Evolutionary conservation across 2,329 filamentous ascomycete species (phyloP), one percentile per base, ranked within the genome.

Genomic region (Fusarium sp.): DNA sequence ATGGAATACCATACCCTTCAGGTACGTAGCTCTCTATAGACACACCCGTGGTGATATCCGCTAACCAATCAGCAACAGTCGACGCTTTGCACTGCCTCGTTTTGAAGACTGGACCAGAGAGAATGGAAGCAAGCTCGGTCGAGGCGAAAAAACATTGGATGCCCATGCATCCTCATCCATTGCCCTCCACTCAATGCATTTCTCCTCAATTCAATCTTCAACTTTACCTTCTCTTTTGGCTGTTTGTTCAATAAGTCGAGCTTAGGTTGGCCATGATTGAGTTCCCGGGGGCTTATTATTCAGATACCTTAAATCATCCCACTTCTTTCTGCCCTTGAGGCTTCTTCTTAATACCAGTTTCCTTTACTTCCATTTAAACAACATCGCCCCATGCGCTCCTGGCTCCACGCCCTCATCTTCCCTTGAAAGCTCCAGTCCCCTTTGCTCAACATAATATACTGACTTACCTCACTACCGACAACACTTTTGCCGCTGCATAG

Each of bases 391-490:
- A 71, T 75, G 63, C 60, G 45, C 58, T 69, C 49, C 65, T 70
- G 74, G 72, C 72, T 77, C 67, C 60, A 77, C 76, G 76, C 74
- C 74, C 45, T 71, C 55, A 70, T 66, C 63, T 74, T 66, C 65
- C 69, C 66, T 71, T 74, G 54, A 71, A 74, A 73, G 55, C 65
- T 69, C 68, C 66, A 45, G 59, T 69, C 67, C 66, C 45, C 73
- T 70, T 69, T 38, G 41, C 63, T 68, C 64, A 63, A 70, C 61
- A 61, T 47, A 62, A 68, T 75, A 65, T 28, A 36, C 47, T 67
- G 35, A 41, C 48, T 51, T 57, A 28, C 54, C 49, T 44, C 31
- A 49, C 33, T 66, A 64, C 65, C 63, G 51, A 66, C 51, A 35
- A 54, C 28, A 51, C 60, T 47, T 67, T 75, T 38, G 63, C 70